Evolutionary conservation across 2,329 filamentous ascomycete genomes (phyloP), one percentile per base, ranked within the genome.

Genomic region (Cladorrhinum sp.): DNA sequence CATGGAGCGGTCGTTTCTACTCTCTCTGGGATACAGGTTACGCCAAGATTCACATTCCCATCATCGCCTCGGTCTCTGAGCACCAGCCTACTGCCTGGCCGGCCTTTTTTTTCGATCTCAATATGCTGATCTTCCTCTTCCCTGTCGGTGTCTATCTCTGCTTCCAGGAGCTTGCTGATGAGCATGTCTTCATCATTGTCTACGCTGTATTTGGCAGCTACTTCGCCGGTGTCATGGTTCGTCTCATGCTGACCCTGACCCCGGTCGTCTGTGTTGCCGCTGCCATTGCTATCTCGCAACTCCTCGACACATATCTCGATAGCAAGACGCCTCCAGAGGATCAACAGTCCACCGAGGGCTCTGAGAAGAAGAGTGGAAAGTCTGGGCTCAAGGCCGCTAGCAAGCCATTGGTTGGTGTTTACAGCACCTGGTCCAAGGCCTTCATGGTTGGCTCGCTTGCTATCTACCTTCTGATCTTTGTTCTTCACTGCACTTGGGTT

Each of bases 71-170:
- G n/a, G 95, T 99, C 51, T 99, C 95, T 1, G 95, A 99, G 79
- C 95, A 99, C 79, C 95, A 99, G 79, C 95, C 95, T 58, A 99
- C 95, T 38, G 95, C 95, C 49, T 99, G 95, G 95, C 95, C 95
- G 2, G 92, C 96, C 16, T 99, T 97, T 83, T 99, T 99, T 81
- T 99, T 99, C 76, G 95, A 99, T 71, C 83, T 99, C 69, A 97
- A 96, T 81, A 87, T 99, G 80, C 84, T 99, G 71, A 96, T 99
- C 78, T 99, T 95, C 95, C 86, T 99, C 56, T 98, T 99, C 86
- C 95, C 95, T 3, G 96, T 95, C 12, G 95, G 95, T 76, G 92
- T 99, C 60, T 99, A 98, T 79, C 88, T 99, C 78, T 97, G 93
- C 81, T 99, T 98, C 87, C 90, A 92, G 74, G 88, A 89, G 65